Base-by-base conservation (phyloP, 2,329 filamentous ascomycete genomes). In the Alternaria sp. region DNA sequence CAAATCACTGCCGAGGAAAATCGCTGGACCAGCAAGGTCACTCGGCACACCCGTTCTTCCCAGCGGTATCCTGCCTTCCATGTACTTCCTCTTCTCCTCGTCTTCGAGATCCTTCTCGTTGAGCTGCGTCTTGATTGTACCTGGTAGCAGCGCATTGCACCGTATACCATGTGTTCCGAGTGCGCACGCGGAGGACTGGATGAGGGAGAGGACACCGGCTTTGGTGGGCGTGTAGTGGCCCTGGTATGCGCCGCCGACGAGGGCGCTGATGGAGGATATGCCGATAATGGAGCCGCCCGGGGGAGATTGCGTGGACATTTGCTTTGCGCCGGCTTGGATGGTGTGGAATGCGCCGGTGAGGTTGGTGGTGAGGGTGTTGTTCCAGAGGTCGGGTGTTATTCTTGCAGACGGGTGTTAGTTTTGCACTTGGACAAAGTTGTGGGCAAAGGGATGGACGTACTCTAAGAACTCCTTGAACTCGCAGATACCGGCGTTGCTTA, bases 401-500 rank as follows among this genome's bases (percentile, higher is more conserved):
- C 87, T 88, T 1, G 61, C 3, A 15, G 23, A 28, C n/a, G 15
- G 18, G n/a, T 44, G 41, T 30, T 50, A 50, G 37, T 33, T 26
- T 37, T 25, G 14, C n/a, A 37, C 10, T n/a, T n/a, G n/a, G n/a
- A n/a, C n/a, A n/a, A n/a, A n/a, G n/a, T n/a, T n/a, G n/a, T n/a
- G n/a, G n/a, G n/a, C n/a, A n/a, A n/a, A n/a, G n/a, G n/a, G n/a
- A n/a, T n/a, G n/a, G n/a, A 76, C 83, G 68, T 72, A 89, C 87
- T 90, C 88, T 23, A 97, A 82, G 75, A 97, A 96, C 69, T 96
- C 92, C 62, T 91, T 90, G 80, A 97, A 97, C 67, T 92, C 87
- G 84, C 93, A 97, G 63, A 97, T 87, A 7, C 94, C 94, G 5
- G 94, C 94, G 82, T 97, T 97, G 78, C 89, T 92, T 26, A 97